These are phyloP conservation scores for Daldinia decipiens DNA, from an alignment of 495 filamentous ascomycete species.

Conservation along the genomic window DNA sequence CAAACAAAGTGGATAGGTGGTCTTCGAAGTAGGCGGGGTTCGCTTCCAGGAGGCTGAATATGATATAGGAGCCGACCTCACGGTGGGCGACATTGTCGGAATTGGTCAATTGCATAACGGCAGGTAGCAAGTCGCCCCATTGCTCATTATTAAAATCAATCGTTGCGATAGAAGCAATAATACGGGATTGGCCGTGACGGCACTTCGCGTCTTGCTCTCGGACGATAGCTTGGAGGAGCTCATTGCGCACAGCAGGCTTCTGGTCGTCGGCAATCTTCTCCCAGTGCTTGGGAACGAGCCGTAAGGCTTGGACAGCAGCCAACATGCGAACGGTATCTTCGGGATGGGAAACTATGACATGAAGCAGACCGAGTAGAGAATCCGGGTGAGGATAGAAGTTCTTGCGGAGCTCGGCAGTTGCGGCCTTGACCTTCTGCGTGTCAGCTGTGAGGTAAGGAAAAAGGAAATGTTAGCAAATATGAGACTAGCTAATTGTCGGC, in stretches of 20 bases:
- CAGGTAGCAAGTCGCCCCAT: constrained; percentile 83
- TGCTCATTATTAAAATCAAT: constrained; percentile 86
- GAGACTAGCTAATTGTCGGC: neutral
- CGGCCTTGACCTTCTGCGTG: constrained; percentile 83
- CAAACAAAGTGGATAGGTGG: constrained; percentile 79
- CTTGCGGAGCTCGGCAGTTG: constrained; percentile 88
- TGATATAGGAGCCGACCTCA: constrained; percentile 90
- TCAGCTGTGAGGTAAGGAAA: constrained; percentile 63
- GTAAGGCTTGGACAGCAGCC: constrained; percentile 86
- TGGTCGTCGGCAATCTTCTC: constrained; percentile 62
- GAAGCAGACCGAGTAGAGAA: constrained; percentile 82
- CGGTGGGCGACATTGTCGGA: constrained; percentile 79
- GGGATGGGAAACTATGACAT: constrained; percentile 80
- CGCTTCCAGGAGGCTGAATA: constrained; percentile 88
- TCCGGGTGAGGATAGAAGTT: constrained; percentile 89
- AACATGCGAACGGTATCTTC: constrained; percentile 81
- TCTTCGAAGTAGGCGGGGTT: constrained; percentile 82
- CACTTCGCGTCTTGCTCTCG: constrained; percentile 77
- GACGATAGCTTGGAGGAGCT: constrained; percentile 83
- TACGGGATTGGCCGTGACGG: constrained; percentile 85
- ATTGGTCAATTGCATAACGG: constrained; percentile 76
- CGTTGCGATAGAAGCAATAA: constrained; percentile 86
- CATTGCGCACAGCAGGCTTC: constrained; percentile 80
- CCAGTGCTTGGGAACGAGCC: constrained; percentile 90
- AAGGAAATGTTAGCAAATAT: constrained; percentile 5